Base-by-base conservation (phyloP, 768 basidiomycete species). In the Pisolithus microcarpus region DNA sequence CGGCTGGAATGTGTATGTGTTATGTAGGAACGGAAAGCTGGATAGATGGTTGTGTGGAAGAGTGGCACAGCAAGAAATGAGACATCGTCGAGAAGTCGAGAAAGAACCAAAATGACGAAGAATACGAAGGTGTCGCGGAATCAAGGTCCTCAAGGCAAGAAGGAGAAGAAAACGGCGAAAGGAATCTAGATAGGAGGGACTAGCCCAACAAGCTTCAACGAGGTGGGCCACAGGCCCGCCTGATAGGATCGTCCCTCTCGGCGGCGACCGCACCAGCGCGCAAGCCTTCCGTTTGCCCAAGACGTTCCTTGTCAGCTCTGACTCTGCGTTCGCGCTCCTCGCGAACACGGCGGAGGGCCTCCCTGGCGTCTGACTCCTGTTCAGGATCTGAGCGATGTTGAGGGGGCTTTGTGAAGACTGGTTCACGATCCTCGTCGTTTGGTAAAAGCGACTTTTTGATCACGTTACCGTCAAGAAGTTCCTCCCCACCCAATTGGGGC, bases 161-260 rank as follows among this genome's bases (percentile, higher is more conserved):
- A 40, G 13, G 24, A 45, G 4, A 13, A 19, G 34, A 16, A 31
- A 31, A 46, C 9, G 5, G 31, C 10, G 19, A 36, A 21, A 13
- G 13, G 45, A 46, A 46, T 10, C 26, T 4, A 44, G 43, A 44
- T 26, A 4, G 16, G 21, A 46, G 19, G 28, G 18, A 46, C 30
- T 11, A 16, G 34, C 19, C 5, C 18, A 6, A 10, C 7, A 16
- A 13, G 31, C n/a, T 13, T 34, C n/a, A 46, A 36, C 45, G 45
- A n/a, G 45, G 31, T 2, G 65, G 67, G 5, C 65, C 67, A 54
- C 67, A 55, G n/a, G 65, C 65, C 16, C 65, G 50, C 26, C 65
- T 61, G 15, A 52, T 56, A 23, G 65, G 67, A 34, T 63, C 61
- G 28, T 67, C 67, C 38, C 59, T 58, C 30, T 69, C 65, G 0